Evolutionary conservation across 371 early-diverging fungal species (phyloP), one percentile per base, ranked within the genome.

Genomic region (Actinomucor elegans): DNA sequence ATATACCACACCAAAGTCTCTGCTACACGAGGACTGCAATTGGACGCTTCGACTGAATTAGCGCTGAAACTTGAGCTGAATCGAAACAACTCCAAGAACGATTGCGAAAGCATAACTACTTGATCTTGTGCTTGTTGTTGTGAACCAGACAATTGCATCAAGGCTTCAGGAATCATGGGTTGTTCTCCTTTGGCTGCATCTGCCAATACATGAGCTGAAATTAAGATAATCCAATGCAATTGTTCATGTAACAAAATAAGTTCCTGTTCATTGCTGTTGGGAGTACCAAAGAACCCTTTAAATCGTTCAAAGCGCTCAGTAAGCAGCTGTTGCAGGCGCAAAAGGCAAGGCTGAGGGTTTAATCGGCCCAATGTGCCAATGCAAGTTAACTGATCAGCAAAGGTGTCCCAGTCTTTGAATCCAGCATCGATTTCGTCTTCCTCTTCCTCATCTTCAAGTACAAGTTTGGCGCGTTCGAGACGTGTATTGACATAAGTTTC

Each of bases 1-100:
- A 86, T 66, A 61, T 84, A 92, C 87, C 89, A 88, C 37, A 89
- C 67, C 23, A 90, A 58, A 0, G 89, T 87, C 48, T 89, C 85
- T 2, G 85, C 77, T 5, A 89, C 79, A 45, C 83, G 75, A 3
- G 92, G 92, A 60, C 90, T 90, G 62, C 85, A 87, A 18, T 83
- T 73, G 20, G 79, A 70, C 6, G 84, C 83, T 67, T 83, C 78
- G 1, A 79, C 64, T 11, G 71, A 52, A 31, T 63, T 63, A 7
- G 71, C 45, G 15, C 66, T 57, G 42, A 72, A 78, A 29, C 67
- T 62, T 0, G 79, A 74, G 9, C 61, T 52, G 33, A 74, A 74
- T 12, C 70, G 46, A 26, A 75, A 59, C 10, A 78, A 29, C 11
- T 75, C 74, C 48, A 90, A 69, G 11, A 92, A 61, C 12, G 63